A percentile compares a stretch with the other conserved stretches of the same genome.
phyloP scores from a whole-genome alignment of 75 land plant species.

The Picea glauca region DNA sequence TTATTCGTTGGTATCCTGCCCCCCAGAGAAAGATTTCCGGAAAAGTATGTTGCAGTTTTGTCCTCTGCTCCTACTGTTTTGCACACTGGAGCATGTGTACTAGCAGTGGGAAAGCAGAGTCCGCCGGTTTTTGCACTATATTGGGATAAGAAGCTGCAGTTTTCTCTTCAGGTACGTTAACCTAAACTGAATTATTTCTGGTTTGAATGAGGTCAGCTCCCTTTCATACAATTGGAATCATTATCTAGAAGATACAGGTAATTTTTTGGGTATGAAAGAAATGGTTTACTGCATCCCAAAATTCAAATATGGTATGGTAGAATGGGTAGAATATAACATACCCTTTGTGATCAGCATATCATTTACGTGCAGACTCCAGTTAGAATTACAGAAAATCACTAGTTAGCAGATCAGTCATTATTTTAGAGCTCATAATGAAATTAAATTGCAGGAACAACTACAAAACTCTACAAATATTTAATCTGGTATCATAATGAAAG shows the following conservation, averaged over 20 bases:
- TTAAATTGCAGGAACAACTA: too few species aligned
- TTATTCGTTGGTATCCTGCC: slow-evolving; percentile 85
- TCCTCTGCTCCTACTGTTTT: slow-evolving; percentile 66
- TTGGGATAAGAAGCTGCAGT: slow-evolving; percentile 84
- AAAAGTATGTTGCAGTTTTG: slow-evolving; percentile 85
- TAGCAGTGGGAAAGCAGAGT: slow-evolving; percentile 78
- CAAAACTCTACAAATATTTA: too few species aligned
- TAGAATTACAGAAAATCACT: too few species aligned
- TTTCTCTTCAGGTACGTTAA: slow-evolving; percentile 79
- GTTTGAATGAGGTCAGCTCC: neutral
- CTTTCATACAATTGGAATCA: neutral
- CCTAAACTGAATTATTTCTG: neutral
- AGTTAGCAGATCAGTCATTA: too few species aligned
- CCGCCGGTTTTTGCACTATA: slow-evolving; percentile 91
- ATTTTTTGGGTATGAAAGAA: neutral
- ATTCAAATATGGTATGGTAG: neutral
- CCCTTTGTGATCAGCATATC: too few species aligned
- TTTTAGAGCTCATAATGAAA: too few species aligned
- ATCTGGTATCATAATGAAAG: too few species aligned
- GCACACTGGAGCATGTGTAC: slow-evolving; percentile 85
- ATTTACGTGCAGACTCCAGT: too few species aligned
- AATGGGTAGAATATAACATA: too few species aligned
- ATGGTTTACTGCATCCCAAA: neutral
- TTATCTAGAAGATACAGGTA: neutral
- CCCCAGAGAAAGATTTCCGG: slow-evolving; percentile 87